A percentile compares a stretch with the other conserved stretches of the same genome.
These are phyloP conservation scores for Metarhizium robertsii DNA, from an alignment of 2,329 filamentous ascomycete genomes.

Conservation along the genomic window DNA sequence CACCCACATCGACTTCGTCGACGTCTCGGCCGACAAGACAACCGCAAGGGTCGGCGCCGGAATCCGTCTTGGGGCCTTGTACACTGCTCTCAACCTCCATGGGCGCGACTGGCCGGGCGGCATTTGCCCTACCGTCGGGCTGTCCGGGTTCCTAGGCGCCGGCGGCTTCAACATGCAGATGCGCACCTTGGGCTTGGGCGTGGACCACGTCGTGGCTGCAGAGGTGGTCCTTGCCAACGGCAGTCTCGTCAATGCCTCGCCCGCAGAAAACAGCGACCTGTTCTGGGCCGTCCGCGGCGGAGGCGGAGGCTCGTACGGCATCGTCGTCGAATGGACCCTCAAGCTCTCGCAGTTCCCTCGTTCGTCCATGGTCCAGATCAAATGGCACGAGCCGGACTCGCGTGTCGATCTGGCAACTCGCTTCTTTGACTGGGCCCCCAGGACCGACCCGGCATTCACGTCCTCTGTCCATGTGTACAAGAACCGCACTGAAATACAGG, in stretches of 20 bases:
- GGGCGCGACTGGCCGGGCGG: constrained; percentile 8
- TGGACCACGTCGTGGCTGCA: constrained; percentile 20
- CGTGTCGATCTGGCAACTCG: constrained; percentile 3
- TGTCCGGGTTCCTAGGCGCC: constrained; percentile 18
- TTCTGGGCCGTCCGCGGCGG: constrained; percentile 22
- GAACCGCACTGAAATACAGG: constrained; percentile 5
- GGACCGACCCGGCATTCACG: too few species aligned
- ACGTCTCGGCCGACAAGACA: constrained; percentile 4
- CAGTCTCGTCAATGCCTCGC: constrained; percentile 8
- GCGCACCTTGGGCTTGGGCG: constrained; percentile 17
- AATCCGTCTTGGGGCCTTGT: constrained; percentile 11
- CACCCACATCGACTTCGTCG: constrained; percentile 10
- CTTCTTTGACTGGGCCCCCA: constrained; percentile 9
- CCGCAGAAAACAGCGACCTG: constrained; percentile 15
- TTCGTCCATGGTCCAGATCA: constrained; percentile 9
- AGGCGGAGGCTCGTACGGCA: constrained; percentile 22
- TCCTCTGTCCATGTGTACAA: too few species aligned
- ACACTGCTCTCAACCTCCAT: constrained; percentile 8
- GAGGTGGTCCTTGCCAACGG: constrained; percentile 16
- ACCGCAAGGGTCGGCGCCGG: constrained; percentile 9
- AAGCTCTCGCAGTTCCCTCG: constrained; percentile 7
- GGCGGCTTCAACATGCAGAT: constrained; percentile 23
- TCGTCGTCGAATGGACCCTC: constrained; percentile 16
- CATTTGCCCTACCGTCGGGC: constrained; percentile 15
- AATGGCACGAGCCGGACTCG: background rate